Evolutionary conservation across 805 yeast genomes (phyloP), one percentile per base, ranked within the genome.

Genomic region (Monosporozyma siamensis): DNA sequence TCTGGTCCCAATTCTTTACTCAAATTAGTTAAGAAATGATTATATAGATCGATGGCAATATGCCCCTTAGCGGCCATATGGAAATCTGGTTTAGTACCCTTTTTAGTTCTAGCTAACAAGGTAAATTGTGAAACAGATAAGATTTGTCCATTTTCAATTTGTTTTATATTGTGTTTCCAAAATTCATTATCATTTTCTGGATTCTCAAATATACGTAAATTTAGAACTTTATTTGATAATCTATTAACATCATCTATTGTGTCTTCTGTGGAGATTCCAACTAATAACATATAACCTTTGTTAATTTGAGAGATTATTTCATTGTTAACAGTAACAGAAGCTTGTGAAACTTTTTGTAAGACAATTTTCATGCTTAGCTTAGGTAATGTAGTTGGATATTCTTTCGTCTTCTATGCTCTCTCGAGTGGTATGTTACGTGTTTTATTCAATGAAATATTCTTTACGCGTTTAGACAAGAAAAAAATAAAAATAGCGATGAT

Each of bases 81-180:
- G 62, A 92, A 87, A 57, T 92, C 96, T 0, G 98, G 97, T 56
- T 90, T 90, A 1, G 95, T 73, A 10, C 97, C 97, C 59, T 92
- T 92, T 50, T 78, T 82, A 17, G 92, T 76, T 34, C 75, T 82
- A 0, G 87, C 98, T 59, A 82, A 77, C 32, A 92, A 68, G 0
- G 98, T 92, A 65, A 92, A 92, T 58, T 92, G 98, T 2, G 96
- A 86, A 1, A 92, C 90, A 2, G 94, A 82, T 6, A 92, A 64
- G 4, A 92, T 78, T 53, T 82, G 82, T 11, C 87, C 94, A 2
- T 71, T 62, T 29, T 29, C 32, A 15, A 74, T 65, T 38, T 87
- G 94, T 14, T 68, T 72, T 1, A 81, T 71, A 27, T 77, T 72
- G 52, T 74, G 74, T 49, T 80, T 78, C 98, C 98, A 92, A 83